A percentile compares a stretch with the other conserved stretches of the same genome.
Conservation (phyloP, 1,284 basidiomycete species). For the Cutaneotrichosporon sp. region DNA sequence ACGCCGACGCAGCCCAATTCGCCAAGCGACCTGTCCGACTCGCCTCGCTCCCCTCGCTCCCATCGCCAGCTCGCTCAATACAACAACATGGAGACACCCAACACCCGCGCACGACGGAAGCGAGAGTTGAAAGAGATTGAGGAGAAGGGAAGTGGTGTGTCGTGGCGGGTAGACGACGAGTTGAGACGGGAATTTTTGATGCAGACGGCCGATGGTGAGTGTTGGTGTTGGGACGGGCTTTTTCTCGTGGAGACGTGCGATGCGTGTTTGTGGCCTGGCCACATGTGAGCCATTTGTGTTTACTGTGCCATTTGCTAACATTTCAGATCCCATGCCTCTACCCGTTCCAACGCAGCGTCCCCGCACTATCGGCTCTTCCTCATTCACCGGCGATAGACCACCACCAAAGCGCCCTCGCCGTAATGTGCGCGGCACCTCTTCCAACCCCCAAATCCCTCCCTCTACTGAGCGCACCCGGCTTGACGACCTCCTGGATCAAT, state of each 20-base stretch:
- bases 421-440: neutral
- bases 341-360: constrained; percentile 15
- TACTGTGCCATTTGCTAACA: too few species aligned
- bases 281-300: too few species aligned
- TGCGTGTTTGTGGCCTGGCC: too few species aligned
- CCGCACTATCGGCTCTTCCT: constrained; percentile 1
- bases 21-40: neutral
- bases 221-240: too few species aligned
- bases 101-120: constrained; percentile 1
- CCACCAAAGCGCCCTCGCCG: constrained; percentile 7
- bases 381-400: neutral
- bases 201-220: too few species aligned
- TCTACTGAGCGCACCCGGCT: constrained; percentile 5
- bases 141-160: too few species aligned
- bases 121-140: neutral
- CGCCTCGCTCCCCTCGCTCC: too few species aligned
- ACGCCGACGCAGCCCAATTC: constrained; percentile 3
- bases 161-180: too few species aligned
- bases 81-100: neutral
- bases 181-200: too few species aligned
- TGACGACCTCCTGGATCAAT: constrained; percentile 15
- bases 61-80: too few species aligned
- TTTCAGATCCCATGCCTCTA: constrained; percentile 1
- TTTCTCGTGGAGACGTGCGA: too few species aligned
- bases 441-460: neutral